A percentile compares a stretch with the other conserved stretches of the same genome.
Conservation (phyloP, 2,329 filamentous ascomycete genomes). For the Botryotinia globosa region DNA sequence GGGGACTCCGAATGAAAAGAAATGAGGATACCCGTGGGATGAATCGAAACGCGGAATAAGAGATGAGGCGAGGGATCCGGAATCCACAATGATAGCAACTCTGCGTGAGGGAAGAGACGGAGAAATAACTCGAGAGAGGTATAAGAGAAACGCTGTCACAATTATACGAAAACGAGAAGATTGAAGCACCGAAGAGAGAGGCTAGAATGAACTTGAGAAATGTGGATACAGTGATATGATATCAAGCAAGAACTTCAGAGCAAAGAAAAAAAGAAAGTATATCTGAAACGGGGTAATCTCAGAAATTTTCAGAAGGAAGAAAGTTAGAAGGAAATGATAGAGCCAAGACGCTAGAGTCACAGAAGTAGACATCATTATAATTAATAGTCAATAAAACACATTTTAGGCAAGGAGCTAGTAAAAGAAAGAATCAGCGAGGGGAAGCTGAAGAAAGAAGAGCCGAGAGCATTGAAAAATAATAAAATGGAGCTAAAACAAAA, state of each 20-base stretch:
- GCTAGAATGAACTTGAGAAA: neutral
- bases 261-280: neutral
- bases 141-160: neutral
- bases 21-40: neutral
- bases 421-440: too few species aligned
- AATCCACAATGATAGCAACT: neutral
- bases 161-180: neutral
- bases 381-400: too few species aligned
- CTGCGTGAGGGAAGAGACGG: neutral
- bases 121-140: neutral
- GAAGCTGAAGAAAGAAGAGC: neutral
- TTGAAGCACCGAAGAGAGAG: rapidly evolving
- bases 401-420: too few species aligned
- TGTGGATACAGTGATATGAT: neutral
- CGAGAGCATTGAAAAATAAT: rapidly evolving
- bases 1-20: neutral
- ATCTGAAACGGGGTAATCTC: neutral
- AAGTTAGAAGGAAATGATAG: rapidly evolving
- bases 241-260: neutral
- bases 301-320: neutral
- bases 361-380: neutral
- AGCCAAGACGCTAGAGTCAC: neutral
- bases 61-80: neutral
- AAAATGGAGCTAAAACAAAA: neutral
- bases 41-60: rapidly evolving